Base-by-base conservation (phyloP, 768 basidiomycete species). In the Galerina sulciceps region DNA sequence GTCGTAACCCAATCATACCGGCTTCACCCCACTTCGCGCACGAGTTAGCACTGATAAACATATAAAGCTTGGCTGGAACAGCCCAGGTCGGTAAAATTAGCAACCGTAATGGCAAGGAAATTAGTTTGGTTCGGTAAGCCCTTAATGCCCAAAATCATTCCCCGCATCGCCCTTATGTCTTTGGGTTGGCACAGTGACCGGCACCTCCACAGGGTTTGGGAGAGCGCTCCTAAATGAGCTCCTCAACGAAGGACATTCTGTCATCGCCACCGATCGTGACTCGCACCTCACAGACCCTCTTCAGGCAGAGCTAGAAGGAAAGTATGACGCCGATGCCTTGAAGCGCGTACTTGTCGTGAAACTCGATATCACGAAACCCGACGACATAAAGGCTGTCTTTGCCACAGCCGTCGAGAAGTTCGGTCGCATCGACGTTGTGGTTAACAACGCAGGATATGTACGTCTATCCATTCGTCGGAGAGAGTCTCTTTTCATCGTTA, bases 341-440 rank as follows among this genome's bases (percentile, higher is more conserved):
- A 36, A 50, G 15, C 31, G 52, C 6, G 52, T 34, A 22, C 15
- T 46, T 37, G 31, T 60, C 18, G 14, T 63, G 17, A 51, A 56
- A 50, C 50, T 63, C 5, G 62, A 63, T 15, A 58, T 60, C 3
- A 59, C 62, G 2, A 42, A 31, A 6, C 37, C 60, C 10, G 60
- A 65, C 14, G 69, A 74, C 5, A 70, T 79, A 43, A 60, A 49
- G 13, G 50, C 57, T 9, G 71, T 73, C 2, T 76, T 79, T 44
- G 58, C 60, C 11, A 51, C 60, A 62, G 75, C 72, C 1, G 34
- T 74, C 26, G 62, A 62, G 26, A 64, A 60, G 13, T 79, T 79
- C 50, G 79, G 75, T 6, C 67, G 69, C 17, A 57, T 81, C 13
- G 79, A 82, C 45, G 64, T 80, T 42, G 77, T 82, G 8, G 69